phyloP scores from a whole-genome alignment of 805 yeast genomes.

The Debaryomyces hansenii region DNA sequence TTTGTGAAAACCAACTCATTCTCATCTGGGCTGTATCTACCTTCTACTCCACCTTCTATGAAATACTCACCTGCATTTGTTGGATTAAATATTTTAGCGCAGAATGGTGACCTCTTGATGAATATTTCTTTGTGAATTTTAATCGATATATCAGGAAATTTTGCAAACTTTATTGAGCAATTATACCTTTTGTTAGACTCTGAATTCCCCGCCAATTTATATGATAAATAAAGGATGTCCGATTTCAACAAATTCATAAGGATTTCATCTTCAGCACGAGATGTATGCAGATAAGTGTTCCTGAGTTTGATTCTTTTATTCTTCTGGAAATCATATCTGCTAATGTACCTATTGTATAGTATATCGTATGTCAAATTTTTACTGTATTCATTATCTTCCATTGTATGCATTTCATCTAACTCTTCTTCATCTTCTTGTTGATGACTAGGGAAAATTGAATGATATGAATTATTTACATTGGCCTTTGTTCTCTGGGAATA shows the following conservation, averaged over 20 bases:
- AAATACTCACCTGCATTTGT: constrained; percentile 19
- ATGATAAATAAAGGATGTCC: constrained; percentile 4
- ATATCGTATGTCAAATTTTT: constrained; percentile 19
- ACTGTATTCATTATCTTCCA: constrained; percentile 10
- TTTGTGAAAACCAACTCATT: constrained; percentile 19
- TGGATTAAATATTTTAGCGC: constrained; percentile 21
- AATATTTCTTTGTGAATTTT: constrained; percentile 39
- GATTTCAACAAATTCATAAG: constrained; percentile 8
- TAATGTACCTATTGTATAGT: constrained; percentile 9
- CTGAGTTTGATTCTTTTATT: constrained; percentile 12
- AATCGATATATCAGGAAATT: constrained; percentile 20
- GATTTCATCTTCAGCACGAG: constrained; percentile 1
- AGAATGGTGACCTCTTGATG: constrained; percentile 27
- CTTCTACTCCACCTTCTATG: constrained; percentile 23
- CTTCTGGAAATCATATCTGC: constrained; percentile 12
- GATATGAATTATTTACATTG: neutral
- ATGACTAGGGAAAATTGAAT: constrained; percentile 1
- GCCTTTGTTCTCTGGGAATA: constrained; percentile 16
- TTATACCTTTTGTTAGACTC: constrained; percentile 25
- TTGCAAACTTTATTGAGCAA: constrained; percentile 25
- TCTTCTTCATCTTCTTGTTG: constrained; percentile 16
- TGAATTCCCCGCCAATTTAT: constrained; percentile 1
- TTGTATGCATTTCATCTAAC: constrained; percentile 9
- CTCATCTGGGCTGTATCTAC: constrained; percentile 15
- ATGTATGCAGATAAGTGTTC: constrained; percentile 15